phyloP scores from a whole-genome alignment of 2,329 filamentous ascomycete species.

The Chalaropsis thielavioides region DNA sequence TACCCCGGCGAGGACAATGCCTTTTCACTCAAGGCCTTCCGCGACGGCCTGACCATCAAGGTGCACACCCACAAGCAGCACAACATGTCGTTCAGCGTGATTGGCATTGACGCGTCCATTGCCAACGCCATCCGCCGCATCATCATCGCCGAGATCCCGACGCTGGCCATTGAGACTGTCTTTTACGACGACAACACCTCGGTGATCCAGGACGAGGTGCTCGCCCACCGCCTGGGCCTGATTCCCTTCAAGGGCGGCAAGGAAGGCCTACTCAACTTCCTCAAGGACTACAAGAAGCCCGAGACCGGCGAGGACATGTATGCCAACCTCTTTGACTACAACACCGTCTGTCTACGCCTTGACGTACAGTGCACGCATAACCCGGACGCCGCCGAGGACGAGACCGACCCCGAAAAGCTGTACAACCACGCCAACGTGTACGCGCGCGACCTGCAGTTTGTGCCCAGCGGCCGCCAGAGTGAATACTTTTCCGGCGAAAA shows the following conservation, averaged over 20 bases:
- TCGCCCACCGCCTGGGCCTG: constrained; percentile 77
- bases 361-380: constrained; percentile 71
- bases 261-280: constrained; percentile 58
- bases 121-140: constrained; percentile 97
- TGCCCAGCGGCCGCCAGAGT: constrained; percentile 58
- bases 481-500: constrained; percentile 53
- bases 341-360: constrained; percentile 70
- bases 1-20: constrained; percentile 75
- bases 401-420: constrained; percentile 68
- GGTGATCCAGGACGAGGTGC: constrained; percentile 93
- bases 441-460: constrained; percentile 61
- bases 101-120: constrained; percentile 81
- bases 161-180: constrained; percentile 83
- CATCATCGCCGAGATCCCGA: constrained; percentile 84
- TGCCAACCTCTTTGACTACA: constrained; percentile 58
- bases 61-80: constrained; percentile 72
- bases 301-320: constrained; percentile 44
- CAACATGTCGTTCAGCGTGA: constrained; percentile 76
- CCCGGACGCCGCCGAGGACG: constrained; percentile 51
- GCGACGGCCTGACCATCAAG: constrained; percentile 52
- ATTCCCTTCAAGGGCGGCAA: constrained; percentile 74
- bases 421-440: constrained; percentile 80
- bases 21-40: constrained; percentile 65
- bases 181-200: constrained; percentile 95
- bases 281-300: constrained; percentile 70